These are phyloP conservation scores for Perkinsus chesapeaki DNA, from an alignment of 169 alveolate genomes.

Conservation along the genomic window DNA sequence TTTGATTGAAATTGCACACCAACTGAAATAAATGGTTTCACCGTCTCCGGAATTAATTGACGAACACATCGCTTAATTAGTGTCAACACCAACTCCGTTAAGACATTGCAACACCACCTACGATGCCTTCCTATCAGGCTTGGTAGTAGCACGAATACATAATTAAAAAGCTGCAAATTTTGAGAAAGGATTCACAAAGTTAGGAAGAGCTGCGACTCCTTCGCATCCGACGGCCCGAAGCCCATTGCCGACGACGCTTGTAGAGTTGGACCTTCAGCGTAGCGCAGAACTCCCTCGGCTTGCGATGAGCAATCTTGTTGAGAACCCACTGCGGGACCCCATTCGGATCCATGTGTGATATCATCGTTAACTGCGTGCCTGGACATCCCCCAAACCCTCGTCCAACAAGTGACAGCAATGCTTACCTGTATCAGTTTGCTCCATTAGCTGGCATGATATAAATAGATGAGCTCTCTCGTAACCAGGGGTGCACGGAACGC, in stretches of 20 bases:
- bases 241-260: too few relatives aligned
- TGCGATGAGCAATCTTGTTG: background rate
- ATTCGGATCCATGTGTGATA: background rate
- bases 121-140: too few relatives aligned
- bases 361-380: background rate
- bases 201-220: background rate
- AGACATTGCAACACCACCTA: too few relatives aligned
- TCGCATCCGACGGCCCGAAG: too few relatives aligned
- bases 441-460: background rate
- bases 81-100: too few relatives aligned
- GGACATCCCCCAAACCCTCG: background rate
- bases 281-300: background rate
- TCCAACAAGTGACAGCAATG: background rate
- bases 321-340: background rate
- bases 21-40: too few relatives aligned
- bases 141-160: too few relatives aligned
- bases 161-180: too few relatives aligned
- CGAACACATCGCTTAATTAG: too few relatives aligned
- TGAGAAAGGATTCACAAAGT: background rate
- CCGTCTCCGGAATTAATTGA: too few relatives aligned
- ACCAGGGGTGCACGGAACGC: background rate
- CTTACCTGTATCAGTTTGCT: background rate
- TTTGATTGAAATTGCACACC: too few relatives aligned
- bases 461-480: background rate
- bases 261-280: background rate